phyloP scores from a whole-genome alignment of 192 early-diverging fungal genomes.

The Mycoemilia scoparia region DNA sequence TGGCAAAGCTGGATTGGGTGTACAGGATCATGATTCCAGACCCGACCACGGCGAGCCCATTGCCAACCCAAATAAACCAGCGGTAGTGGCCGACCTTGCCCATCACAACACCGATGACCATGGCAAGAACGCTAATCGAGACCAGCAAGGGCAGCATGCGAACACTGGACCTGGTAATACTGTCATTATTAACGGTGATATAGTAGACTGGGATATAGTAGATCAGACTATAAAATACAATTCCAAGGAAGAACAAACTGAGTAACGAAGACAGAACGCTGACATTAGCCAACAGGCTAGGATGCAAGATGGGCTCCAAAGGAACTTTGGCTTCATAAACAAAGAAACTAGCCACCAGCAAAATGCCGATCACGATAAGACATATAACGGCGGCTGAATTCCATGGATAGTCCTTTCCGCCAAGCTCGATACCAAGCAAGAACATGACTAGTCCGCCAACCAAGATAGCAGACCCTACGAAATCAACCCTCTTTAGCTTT shows the following conservation, averaged over 20 bases:
- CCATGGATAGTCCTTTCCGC: conserved; percentile 54
- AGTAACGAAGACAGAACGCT: conserved; percentile 36
- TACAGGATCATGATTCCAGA: conserved; percentile 36
- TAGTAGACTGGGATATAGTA: conserved; percentile 51
- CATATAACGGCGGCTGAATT: conserved; percentile 35
- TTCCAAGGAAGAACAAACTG: conserved; percentile 36
- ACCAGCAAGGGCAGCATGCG: conserved; percentile 19
- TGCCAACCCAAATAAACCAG: conserved; percentile 33
- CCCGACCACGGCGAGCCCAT: conserved; percentile 29
- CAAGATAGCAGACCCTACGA: conserved; percentile 38
- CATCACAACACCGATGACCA: conserved; percentile 12
- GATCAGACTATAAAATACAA: conserved; percentile 38
- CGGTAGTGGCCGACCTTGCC: conserved; percentile 20
- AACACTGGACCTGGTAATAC: conserved; percentile 28
- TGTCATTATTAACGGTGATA: conserved; percentile 35
- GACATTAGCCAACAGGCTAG: conserved; percentile 34
- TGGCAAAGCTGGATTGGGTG: conserved; percentile 25
- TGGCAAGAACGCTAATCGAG: conserved; percentile 4
- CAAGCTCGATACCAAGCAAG: conserved; percentile 52
- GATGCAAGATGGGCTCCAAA: conserved; percentile 46
- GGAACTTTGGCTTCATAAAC: conserved; percentile 34
- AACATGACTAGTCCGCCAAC: conserved; percentile 36
- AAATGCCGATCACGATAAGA: conserved; percentile 27
- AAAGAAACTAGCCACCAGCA: conserved; percentile 32
- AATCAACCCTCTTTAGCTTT: conserved; percentile 48